Evolutionary conservation across 2,329 filamentous ascomycete genomes (phyloP).

Genomic region (Penicillium rolfsii): DNA sequence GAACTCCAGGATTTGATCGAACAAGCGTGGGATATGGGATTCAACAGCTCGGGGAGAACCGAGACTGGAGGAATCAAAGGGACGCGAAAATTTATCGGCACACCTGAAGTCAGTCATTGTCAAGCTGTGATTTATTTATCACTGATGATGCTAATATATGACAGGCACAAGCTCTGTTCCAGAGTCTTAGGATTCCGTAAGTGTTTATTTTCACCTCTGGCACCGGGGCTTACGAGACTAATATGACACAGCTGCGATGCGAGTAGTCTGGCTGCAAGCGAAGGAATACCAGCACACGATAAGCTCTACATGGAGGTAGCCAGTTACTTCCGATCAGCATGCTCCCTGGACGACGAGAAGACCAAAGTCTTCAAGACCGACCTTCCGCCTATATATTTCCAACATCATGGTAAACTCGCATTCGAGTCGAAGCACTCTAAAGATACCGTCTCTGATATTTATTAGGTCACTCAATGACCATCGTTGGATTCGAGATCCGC

Average conservation of each 20-base stretch:
- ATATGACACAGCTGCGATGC: slow-evolving; percentile 58
- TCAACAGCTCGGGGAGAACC: slow-evolving; percentile 71
- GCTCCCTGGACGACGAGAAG: slow-evolving; percentile 53
- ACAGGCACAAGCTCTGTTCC: slow-evolving; percentile 78
- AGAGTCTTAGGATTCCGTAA: slow-evolving; percentile 68
- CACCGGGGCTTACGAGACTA: neutral
- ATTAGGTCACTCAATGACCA: slow-evolving; percentile 82
- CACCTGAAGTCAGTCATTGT: slow-evolving; percentile 68
- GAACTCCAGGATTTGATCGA: slow-evolving; percentile 86
- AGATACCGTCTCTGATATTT: neutral
- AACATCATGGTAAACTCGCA: slow-evolving; percentile 66
- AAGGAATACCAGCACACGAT: slow-evolving; percentile 53
- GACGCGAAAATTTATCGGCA: slow-evolving; percentile 96
- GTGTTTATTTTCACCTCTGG: slow-evolving; percentile 27
- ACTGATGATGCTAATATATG: slow-evolving; percentile 12
- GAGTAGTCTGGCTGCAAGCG: slow-evolving; percentile 58
- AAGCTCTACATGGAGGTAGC: slow-evolving; percentile 70
- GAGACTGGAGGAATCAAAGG: slow-evolving; percentile 86
- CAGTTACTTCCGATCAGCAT: slow-evolving; percentile 68
- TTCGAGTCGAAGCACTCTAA: too few species aligned
- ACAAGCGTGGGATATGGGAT: slow-evolving; percentile 80
- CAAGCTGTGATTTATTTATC: neutral
- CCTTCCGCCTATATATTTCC: slow-evolving; percentile 85
- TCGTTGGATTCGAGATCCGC: slow-evolving; percentile 78
- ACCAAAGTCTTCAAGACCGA: slow-evolving; percentile 69